A percentile compares a stretch with the other conserved stretches of the same genome.
Conservation (phyloP, 2,329 filamentous ascomycete genomes). For the Claviceps africana region DNA sequence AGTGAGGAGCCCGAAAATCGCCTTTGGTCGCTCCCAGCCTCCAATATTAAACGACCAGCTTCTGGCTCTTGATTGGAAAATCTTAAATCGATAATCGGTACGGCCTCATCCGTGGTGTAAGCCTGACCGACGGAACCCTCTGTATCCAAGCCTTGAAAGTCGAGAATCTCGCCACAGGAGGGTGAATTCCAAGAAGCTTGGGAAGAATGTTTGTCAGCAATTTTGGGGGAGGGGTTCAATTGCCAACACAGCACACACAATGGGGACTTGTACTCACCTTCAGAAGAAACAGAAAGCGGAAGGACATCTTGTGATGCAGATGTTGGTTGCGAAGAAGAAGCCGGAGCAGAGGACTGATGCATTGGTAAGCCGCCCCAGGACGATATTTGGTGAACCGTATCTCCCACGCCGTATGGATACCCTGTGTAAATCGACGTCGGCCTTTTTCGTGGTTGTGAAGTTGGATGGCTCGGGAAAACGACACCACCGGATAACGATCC, state of each 20-base stretch:
- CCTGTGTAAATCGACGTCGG: constrained; percentile 6
- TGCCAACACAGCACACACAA: not conserved
- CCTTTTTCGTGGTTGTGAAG: constrained; percentile 7
- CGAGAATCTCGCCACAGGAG: constrained; percentile 41
- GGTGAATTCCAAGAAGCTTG: constrained; percentile 35
- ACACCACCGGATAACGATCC: constrained; percentile 5
- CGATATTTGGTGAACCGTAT: constrained; percentile 4
- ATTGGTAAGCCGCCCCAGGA: constrained; percentile 6
- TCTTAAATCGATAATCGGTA: constrained; percentile 47
- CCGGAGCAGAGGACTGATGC: not conserved
- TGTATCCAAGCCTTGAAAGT: constrained; percentile 39
- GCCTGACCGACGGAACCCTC: constrained; percentile 49
- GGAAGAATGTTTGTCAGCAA: not conserved
- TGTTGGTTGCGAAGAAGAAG: constrained; percentile 8
- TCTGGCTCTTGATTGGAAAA: constrained; percentile 34
- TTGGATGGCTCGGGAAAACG: constrained; percentile 7
- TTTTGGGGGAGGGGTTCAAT: not conserved
- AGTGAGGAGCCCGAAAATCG: constrained; percentile 62
- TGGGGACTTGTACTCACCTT: constrained; percentile 2
- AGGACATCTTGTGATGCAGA: constrained; percentile 3
- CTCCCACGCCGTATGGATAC: constrained; percentile 6
- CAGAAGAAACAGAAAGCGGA: constrained; percentile 2
- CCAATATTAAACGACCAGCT: constrained; percentile 35
- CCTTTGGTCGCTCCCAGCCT: constrained; percentile 39
- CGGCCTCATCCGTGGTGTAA: constrained; percentile 47